Evolutionary conservation across 495 filamentous ascomycete species (phyloP), one percentile per base, ranked within the genome.

Genomic region (Penicillium coprophilum): DNA sequence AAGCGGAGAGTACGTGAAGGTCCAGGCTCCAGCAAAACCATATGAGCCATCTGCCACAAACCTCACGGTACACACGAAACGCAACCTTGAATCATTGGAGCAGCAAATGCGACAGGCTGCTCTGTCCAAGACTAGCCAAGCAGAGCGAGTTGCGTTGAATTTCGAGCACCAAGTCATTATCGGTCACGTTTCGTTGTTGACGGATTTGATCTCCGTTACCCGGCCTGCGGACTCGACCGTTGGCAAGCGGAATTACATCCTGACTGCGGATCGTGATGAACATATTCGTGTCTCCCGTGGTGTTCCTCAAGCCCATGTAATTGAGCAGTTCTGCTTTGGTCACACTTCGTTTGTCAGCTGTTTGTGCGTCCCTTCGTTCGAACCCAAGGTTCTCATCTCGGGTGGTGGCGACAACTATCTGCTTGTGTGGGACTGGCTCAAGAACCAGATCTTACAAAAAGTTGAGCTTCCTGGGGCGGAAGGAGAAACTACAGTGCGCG

Each of bases 231-330:
- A 59, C 12, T 47, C 64, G 24, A 70, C 51, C 49, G 74, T 23
- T 10, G 60, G 61, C n/a, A 46, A 52, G 20, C 74, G 83, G 49
- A 76, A 69, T 40, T 96, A 93, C 67, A 87, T 97, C 58, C 67
- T 98, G 59, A 96, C 92, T 8, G 87, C 86, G 19, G 94, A 98
- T 74, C 85, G 94, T 52, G 94, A 98, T 76, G 94, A 98, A 77
- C 95, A 97, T 68, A 96, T 98, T 63, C 91, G 94, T 50, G 79
- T 98, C 9, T 94, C 93, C 24, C 81, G 94, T 53, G 89, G 86
- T 4, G 75, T 85, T 19, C 91, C 92, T 7, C 90, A 97, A 71
- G 77, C 88, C 4, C 88, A 96, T 65, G 75, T 97, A 56, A 95
- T 96, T 67, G 94, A 97, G 67, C 78, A 78, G 2, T 96, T 87